Base-by-base conservation (phyloP, 148 eudicot species). In the Arctostaphylos glauca region DNA sequence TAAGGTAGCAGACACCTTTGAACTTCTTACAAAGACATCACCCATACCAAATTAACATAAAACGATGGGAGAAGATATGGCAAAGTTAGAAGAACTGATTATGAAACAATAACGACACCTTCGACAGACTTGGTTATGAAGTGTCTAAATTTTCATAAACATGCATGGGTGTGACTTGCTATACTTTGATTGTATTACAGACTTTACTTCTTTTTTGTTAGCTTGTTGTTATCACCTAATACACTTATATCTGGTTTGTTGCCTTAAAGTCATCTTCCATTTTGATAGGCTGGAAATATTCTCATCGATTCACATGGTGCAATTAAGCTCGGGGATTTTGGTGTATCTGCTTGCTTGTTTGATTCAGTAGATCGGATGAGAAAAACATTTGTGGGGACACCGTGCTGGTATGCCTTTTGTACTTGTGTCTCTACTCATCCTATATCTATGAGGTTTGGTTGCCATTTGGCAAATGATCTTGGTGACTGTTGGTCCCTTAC, bases 381-480 rank as follows among this genome's bases (percentile, higher is more conserved):
- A 79, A 95, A 93, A 83, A 95, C 97, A 25, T 95, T 95, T 89
- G 98, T 93, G 15, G 98, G 97, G 5, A 95, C 98, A 53, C 98
- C 98, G 18, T 95, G 98, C 84, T 95, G 98, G 98, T 95, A 95
- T 78, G 81, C 54, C 50, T 64, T 46, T 82, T 77, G n/a, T 52
- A 23, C 23, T 16, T 73, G 6, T 41, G 16, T 64, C 70, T 59
- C 38, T 75, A 0, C 43, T 47, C 54, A 55, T 68, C 48, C 48
- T 18, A 44, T 52, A 49, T 75, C 50, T 84, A 15, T 3, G 12
- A 64, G 70, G 70, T 64, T 86, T 62, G 19, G 3, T 46, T 59
- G 75, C 44, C 19, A 74, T 82, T 76, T 82, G n/a, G 74, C 50
- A n/a, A 12, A 10, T 15, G 14, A 48, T 25, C 59, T n/a, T 64